Conservation (phyloP, 768 basidiomycete species). For the Podaxis carcinomalis region DNA sequence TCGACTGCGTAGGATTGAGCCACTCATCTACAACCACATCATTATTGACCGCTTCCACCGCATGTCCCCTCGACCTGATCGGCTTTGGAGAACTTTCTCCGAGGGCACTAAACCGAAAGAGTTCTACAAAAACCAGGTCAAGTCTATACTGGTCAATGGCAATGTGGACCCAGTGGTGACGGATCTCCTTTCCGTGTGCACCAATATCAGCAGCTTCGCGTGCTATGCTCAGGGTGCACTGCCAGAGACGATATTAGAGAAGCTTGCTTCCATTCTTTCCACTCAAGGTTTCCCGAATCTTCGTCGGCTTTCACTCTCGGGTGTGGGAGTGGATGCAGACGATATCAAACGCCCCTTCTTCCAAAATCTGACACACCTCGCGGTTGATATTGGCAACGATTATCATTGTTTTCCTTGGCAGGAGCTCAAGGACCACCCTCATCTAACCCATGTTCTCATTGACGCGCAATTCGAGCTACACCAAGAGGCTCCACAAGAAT, state of each 20-base stretch:
- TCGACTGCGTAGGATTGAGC: neutral
- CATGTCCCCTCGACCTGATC: slow-evolving; percentile 1
- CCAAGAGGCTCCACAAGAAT: neutral
- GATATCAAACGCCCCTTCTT: neutral
- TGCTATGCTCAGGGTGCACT: slow-evolving; percentile 3
- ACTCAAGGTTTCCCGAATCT: neutral
- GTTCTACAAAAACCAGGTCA: neutral
- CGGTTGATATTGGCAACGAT: slow-evolving; percentile 1
- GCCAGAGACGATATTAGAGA: neutral
- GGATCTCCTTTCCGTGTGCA: neutral
- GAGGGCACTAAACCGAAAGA: neutral
- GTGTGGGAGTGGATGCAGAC: neutral
- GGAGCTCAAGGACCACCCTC: neutral
- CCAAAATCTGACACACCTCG: neutral
- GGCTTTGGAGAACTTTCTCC: slow-evolving; percentile 6
- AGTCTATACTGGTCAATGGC: slow-evolving; percentile 1
- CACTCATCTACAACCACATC: slow-evolving; percentile 5
- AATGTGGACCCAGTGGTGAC: slow-evolving; percentile 2
- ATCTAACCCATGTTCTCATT: slow-evolving; percentile 1
- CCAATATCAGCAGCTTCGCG: neutral
- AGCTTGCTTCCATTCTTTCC: neutral
- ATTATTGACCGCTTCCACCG: neutral
- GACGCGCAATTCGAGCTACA: slow-evolving; percentile 1
- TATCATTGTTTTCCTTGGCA: neutral
- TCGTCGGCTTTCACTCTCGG: neutral